Percentiles rank a stretch among this genome's conserved stretches.
Evolutionary conservation across 495 filamentous ascomycete genomes (phyloP).

Genomic region (Penicillium angulare): DNA sequence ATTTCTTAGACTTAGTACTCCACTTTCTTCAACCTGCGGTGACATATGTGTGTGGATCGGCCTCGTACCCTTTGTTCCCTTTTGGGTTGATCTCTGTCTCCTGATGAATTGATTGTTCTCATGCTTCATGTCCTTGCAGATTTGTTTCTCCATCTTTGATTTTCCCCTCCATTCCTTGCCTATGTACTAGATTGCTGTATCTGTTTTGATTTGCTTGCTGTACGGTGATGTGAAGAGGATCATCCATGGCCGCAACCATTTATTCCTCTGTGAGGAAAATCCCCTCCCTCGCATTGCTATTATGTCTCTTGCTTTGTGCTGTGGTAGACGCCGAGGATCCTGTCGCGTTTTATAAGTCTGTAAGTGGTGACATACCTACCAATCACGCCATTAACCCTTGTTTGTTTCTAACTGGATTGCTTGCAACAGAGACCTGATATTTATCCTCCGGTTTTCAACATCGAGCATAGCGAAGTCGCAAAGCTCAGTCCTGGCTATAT

Average conservation of each 20-base stretch:
- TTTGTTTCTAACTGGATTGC: not conserved
- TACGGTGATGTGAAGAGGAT: slow-evolving; percentile 20
- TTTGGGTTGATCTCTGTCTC: slow-evolving; percentile 1
- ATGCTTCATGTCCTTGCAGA: slow-evolving; percentile 1
- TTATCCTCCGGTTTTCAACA: slow-evolving; percentile 32
- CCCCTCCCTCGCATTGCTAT: slow-evolving; percentile 8
- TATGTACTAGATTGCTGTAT: no score
- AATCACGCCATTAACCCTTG: slow-evolving; percentile 4
- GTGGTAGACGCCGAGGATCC: slow-evolving; percentile 14
- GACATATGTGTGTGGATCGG: slow-evolving; percentile 6
- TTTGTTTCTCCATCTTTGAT: not conserved
- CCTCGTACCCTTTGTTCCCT: slow-evolving; percentile 7
- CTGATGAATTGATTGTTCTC: slow-evolving; percentile 2
- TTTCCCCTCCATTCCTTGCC: slow-evolving; percentile 7
- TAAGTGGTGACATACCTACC: slow-evolving; percentile 6
- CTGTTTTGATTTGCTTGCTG: slow-evolving; percentile 8
- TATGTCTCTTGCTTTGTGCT: slow-evolving; percentile 14
- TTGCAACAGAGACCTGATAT: slow-evolving; percentile 40
- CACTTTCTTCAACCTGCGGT: not conserved
- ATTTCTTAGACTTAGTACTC: not conserved
- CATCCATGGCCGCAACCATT: slow-evolving; percentile 22
- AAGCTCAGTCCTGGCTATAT: slow-evolving; percentile 44
- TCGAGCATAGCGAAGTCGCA: slow-evolving; percentile 26
- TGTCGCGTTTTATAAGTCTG: slow-evolving; percentile 28
- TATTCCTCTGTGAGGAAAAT: slow-evolving; percentile 11